Evolutionary conservation across 768 basidiomycete genomes (phyloP), one percentile per base, ranked within the genome.

Genomic region (Rubroboletus pulcherrimus): DNA sequence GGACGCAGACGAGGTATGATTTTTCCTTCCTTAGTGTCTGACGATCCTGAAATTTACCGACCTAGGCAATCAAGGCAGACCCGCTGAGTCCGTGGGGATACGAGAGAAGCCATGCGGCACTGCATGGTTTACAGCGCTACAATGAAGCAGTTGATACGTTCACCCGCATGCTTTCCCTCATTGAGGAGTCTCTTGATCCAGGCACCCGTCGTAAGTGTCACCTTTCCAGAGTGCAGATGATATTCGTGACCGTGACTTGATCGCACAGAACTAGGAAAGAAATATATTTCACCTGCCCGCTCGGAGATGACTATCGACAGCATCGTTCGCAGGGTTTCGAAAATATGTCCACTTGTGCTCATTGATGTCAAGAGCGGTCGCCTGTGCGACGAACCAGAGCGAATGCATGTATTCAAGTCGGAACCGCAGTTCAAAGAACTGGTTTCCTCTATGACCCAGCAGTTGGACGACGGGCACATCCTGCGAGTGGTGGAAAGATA

Each of bases 1-100:
- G 0, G 59, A 64, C 11, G 60, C 63, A 19, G 48, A 64, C 24
- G 21, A 53, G 26, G 63, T 56, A 53, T n/a, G 17, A 1, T 2
- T 26, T 35, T 12, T 15, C 12, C 21, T 21, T n/a, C 2, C 3
- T 11, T 3, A 1, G 0, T 39, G 1, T 34, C 24, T 19, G 7
- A 21, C 5, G 4, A 2, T 9, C 2, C 35, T 31, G 12, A 40
- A 15, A 3, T 19, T 3, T 0, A 8, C 1, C 21, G 3, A 33
- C 1, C 0, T 4, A 59, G 51, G 58, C 42, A 12, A 46, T 59
- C 21, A 15, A 54, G 14, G 21, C 17, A 21, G 58, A 59, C 3
- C 33, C 58, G 12, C 0, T 3, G 5, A 33, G 26, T 46, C 38
- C 29, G 0, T 39, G 35, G 42, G 58, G 47, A 15, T 54, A 59